Conservation (phyloP, 1,284 basidiomycete species). For the Pseudozyma hubeiensis region DNA sequence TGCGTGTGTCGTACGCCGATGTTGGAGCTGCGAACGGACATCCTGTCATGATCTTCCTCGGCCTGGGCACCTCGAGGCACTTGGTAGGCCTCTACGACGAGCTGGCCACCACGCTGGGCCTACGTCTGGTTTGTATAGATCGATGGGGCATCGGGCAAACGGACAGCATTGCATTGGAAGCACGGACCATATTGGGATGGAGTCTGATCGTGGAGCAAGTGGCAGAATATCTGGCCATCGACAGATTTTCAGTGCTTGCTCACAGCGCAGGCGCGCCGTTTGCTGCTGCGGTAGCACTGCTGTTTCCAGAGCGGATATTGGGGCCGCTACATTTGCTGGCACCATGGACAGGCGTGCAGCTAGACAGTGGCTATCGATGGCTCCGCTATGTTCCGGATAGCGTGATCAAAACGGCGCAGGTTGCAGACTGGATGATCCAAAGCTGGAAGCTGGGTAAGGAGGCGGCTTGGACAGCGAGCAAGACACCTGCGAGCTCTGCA, state of each 20-base stretch:
- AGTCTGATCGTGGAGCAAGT: constrained; percentile 88
- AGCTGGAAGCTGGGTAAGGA: constrained; percentile 92
- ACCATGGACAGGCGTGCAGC: constrained; percentile 91
- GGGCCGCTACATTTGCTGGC: constrained; percentile 90
- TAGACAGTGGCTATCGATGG: constrained; percentile 92
- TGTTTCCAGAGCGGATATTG: constrained; percentile 78
- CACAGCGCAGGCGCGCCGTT: constrained; percentile 98
- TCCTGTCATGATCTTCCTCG: constrained; percentile 90
- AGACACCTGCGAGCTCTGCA: background rate
- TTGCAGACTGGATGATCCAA: constrained; percentile 95
- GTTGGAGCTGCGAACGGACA: constrained; percentile 83
- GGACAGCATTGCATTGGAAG: constrained; percentile 77
- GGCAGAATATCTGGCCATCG: constrained; percentile 81
- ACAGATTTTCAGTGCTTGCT: constrained; percentile 87
- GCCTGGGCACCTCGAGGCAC: constrained; percentile 91
- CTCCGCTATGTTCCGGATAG: constrained; percentile 94
- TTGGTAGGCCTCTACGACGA: constrained; percentile 95
- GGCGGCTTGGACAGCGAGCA: constrained; percentile 5
- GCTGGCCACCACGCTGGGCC: constrained; percentile 85
- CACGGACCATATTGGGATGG: constrained; percentile 87
- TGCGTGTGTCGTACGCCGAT: constrained; percentile 92
- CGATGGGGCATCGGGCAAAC: constrained; percentile 93
- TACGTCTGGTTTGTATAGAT: constrained; percentile 93
- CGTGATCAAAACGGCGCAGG: constrained; percentile 91
- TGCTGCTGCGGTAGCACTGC: constrained; percentile 85